Percentiles rank a stretch among this genome's conserved stretches.
Conservation (phyloP, 176 grass and related monocot species). For the Musa schizocarpa region DNA sequence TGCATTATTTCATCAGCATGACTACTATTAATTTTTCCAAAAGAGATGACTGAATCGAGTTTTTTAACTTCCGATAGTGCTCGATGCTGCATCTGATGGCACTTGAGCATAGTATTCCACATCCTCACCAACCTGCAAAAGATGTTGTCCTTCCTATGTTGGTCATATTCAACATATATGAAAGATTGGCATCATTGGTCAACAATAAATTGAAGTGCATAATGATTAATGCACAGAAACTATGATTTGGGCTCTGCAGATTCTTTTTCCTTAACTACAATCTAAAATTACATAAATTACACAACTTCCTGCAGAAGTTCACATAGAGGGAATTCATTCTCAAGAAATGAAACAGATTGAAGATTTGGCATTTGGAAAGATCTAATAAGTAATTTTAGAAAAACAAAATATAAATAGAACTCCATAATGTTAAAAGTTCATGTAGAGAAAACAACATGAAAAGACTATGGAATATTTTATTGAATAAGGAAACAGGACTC, state of each 20-base stretch:
- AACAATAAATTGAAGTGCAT: neutral
- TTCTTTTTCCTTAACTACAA: neutral
- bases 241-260: neutral
- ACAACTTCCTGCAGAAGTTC: too few species aligned
- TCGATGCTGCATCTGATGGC: slow-evolving; percentile 54
- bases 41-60: slow-evolving; percentile 28
- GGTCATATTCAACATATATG: neutral
- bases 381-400: neutral
- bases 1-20: slow-evolving; percentile 26
- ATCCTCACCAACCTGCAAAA: slow-evolving; percentile 65
- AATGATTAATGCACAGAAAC: neutral
- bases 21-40: slow-evolving; percentile 16
- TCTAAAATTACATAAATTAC: too few species aligned
- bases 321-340: too few species aligned
- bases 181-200: neutral
- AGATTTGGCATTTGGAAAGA: neutral
- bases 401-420: too few species aligned
- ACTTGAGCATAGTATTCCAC: slow-evolving; percentile 75
- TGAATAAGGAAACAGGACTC: neutral
- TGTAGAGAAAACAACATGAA: neutral
- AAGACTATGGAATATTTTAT: neutral
- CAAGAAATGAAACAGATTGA: neutral
- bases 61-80: slow-evolving; percentile 51
- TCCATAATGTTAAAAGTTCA: neutral
- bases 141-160: too few species aligned